These are phyloP conservation scores for Leishmania braziliensis DNA, from an alignment of 208 protist genomes.

Conservation along the genomic window DNA sequence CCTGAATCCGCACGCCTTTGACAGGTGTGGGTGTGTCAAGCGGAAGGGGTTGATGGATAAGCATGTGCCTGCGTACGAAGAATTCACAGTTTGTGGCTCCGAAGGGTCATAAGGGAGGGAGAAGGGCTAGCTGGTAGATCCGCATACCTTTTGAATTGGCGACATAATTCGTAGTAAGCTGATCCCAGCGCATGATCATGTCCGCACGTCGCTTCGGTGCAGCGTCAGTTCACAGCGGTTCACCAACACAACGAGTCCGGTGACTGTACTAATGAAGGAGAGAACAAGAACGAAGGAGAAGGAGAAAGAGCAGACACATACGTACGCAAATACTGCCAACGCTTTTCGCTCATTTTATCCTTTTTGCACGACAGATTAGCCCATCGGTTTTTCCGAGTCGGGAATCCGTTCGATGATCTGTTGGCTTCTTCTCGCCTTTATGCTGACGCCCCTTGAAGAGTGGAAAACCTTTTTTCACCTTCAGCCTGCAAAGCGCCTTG, in stretches of 20 bases:
- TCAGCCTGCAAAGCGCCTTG: not conserved
- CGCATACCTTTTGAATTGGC: not conserved
- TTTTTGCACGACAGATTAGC: not conserved
- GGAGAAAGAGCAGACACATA: not conserved
- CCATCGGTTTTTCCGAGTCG: not conserved
- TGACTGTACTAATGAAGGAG: not conserved
- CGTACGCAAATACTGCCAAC: not conserved
- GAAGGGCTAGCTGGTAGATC: not conserved
- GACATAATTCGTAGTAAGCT: not conserved
- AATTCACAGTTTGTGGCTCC: not conserved
- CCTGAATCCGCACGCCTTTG: not conserved
- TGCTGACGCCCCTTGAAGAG: not conserved
- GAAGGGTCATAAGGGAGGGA: not conserved
- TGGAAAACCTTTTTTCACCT: not conserved
- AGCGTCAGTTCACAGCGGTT: not conserved
- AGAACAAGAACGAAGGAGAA: not conserved
- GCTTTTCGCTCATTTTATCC: not conserved
- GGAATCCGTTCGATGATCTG: not conserved
- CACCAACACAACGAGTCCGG: not conserved
- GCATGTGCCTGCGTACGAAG: not conserved
- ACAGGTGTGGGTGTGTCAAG: not conserved
- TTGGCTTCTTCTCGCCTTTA: not conserved
- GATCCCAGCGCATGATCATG: not conserved
- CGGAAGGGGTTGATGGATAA: not conserved
- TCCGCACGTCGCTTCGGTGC: not conserved